Conservation (phyloP, 805 yeast species). For the Huiozyma naganishii region DNA sequence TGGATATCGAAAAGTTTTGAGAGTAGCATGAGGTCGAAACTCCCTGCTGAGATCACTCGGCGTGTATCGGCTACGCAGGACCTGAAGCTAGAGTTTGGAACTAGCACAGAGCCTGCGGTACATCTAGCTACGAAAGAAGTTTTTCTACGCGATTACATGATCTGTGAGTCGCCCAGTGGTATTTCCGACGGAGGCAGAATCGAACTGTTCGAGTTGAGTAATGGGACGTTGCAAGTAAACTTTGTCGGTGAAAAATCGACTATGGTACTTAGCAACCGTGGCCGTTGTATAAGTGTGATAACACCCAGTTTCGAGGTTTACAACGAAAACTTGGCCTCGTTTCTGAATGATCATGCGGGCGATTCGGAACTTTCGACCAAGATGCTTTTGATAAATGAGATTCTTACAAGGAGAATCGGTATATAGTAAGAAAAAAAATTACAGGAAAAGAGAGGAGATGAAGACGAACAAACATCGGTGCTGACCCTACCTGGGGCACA, state of each 20-base stretch:
- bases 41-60: conserved; percentile 41
- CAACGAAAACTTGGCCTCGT: too few relatives aligned
- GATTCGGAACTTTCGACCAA: too few relatives aligned
- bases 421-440: too few relatives aligned
- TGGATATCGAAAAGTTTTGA: conserved; percentile 36
- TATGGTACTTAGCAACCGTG: background rate
- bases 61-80: conserved; percentile 56
- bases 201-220: conserved; percentile 81
- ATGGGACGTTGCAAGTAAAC: conserved; percentile 85
- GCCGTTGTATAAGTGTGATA: background rate
- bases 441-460: too few relatives aligned
- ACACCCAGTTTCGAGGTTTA: background rate
- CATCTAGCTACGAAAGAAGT: conserved; percentile 50
- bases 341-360: too few relatives aligned
- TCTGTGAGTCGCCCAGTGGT: background rate
- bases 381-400: too few relatives aligned
- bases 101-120: conserved; percentile 42
- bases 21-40: conserved; percentile 11
- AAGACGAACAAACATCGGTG: too few relatives aligned
- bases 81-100: background rate
- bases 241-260: conserved; percentile 36
- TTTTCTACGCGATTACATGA: background rate
- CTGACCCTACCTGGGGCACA: too few relatives aligned
- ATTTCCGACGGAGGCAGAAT: conserved; percentile 14
- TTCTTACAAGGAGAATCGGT: too few relatives aligned